phyloP scores from a whole-genome alignment of 2,329 filamentous ascomycete genomes.

The Exophiala xenobiotica region DNA sequence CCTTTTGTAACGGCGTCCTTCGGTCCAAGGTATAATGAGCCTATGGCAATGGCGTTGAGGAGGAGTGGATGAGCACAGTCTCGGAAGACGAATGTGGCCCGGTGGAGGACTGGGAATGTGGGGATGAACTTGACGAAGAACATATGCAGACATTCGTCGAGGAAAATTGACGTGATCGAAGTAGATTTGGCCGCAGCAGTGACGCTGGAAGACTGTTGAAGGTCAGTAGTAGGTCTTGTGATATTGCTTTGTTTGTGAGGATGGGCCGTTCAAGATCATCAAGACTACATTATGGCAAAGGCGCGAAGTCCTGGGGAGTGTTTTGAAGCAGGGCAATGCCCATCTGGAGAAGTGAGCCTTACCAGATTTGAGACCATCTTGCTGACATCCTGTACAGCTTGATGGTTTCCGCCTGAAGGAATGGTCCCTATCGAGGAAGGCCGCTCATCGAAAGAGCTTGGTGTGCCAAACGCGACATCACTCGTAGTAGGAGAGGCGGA shows the following conservation, averaged over 20 bases:
- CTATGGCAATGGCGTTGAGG: slow-evolving; percentile 48
- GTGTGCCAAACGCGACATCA: slow-evolving; percentile 37
- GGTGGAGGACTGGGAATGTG: slow-evolving; percentile 47
- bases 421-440: slow-evolving; percentile 40
- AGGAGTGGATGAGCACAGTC: slow-evolving; percentile 46
- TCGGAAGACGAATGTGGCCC: slow-evolving; percentile 46
- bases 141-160: slow-evolving; percentile 50
- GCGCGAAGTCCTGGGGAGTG: not conserved
- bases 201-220: slow-evolving; percentile 43
- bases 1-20: slow-evolving; percentile 46
- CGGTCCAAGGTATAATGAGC: slow-evolving; percentile 46
- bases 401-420: slow-evolving; percentile 43
- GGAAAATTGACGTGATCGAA: slow-evolving; percentile 47
- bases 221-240: no score
- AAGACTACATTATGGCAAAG: no score
- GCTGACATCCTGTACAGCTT: slow-evolving; percentile 47
- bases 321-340: not conserved
- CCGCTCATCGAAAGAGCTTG: slow-evolving; percentile 40
- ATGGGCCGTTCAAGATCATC: no score
- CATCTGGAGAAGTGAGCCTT: no score
- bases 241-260: no score
- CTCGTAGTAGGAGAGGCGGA: slow-evolving; percentile 36
- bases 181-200: slow-evolving; percentile 46
- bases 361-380: slow-evolving; percentile 46
- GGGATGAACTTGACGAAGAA: slow-evolving; percentile 49